Evolutionary conservation across 1,139 yeast species (phyloP), one percentile per base, ranked within the genome.

Genomic region (Dujonia santamariae): DNA sequence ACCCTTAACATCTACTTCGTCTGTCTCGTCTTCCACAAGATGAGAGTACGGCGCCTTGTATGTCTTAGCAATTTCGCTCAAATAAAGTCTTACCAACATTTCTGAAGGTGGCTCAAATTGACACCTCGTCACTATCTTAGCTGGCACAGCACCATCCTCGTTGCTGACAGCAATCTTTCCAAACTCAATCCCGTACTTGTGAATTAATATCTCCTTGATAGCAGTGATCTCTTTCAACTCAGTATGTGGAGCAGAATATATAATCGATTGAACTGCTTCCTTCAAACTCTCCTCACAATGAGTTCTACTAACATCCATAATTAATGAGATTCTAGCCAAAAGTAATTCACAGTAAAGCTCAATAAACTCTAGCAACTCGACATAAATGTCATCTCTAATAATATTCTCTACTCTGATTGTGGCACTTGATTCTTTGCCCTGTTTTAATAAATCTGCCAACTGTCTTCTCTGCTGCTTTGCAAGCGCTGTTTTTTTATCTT

Each of bases 291-390:
- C 70, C 37, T 82, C 88, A 43, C 84, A 77, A 43, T 62, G 51
- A 4, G 59, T 37, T 23, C 63, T 51, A 21, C 45, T 39, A 29
- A 51, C 44, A 35, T 69, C 75, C 30, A 74, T 66, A 25, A 84
- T 51, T 30, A 85, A 62, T 9, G 78, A 69, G 17, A 84, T 75
- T 37, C 97, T 66, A 0, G 96, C 96, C 36, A 85, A 71, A 13
- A 87, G 58, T 16, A 90, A 63, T 56, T 90, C 96, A 52, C 96
- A 84, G 54, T 87, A 86, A 18, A 90, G 65, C 56, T 87, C 96
- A 33, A 88, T 60, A 31, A 76, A 75, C 56, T 90, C 97, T 38
- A 87, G 67, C 16, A 90, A 62, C 56, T 90, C 97, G 16, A 85
- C 76, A 50, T 83, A 79, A 31, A 86, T 78, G 52, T 90, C 97